Evolutionary conservation across 2,329 filamentous ascomycete species (phyloP), one percentile per base, ranked within the genome.

Genomic region (Microdochium paspali): DNA sequence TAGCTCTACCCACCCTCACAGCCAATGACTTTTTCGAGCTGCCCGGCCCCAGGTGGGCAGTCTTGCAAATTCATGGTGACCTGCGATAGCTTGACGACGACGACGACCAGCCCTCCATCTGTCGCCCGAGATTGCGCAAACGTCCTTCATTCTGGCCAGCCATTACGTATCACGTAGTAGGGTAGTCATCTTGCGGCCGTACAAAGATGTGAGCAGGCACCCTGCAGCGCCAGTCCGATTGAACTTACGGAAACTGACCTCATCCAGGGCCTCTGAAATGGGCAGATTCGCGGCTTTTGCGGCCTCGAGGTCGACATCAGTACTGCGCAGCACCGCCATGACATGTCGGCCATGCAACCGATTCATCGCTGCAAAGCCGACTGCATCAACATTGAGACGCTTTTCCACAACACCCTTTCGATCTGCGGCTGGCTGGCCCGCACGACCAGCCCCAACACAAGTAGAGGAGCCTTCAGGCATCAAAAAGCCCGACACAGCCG

Each of bases 211-310:
- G 40, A 43, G 49, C 24, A n/a, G n/a, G n/a, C n/a, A n/a, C n/a
- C n/a, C n/a, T n/a, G n/a, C n/a, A n/a, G n/a, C n/a, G n/a, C n/a
- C n/a, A n/a, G n/a, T n/a, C n/a, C n/a, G n/a, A n/a, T n/a, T n/a
- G n/a, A n/a, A n/a, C 10, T 18, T 30, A 4, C 18, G 18, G 21
- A 35, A n/a, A 13, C 15, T 24, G 13, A 2, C n/a, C 32, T 32
- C 28, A 6, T 13, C 4, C 23, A 61, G 59, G 59, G 54, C 56
- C 25, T 28, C 45, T 24, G 58, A 61, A 45, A 40, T 61, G 21
- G 51, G 48, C 49, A 57, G 58, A 26, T 49, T 51, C 44, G 55
- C 56, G 12, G 18, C 35, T 48, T 55, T 57, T 48, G 51, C 52
- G 30, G 54, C 54, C 21, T 30, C 55, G 40, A 56, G 57, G 47